A percentile compares a stretch with the other conserved stretches of the same genome.
Evolutionary conservation across 1,284 basidiomycete genomes (phyloP).

Genomic region (Marasmius oreades): DNA sequence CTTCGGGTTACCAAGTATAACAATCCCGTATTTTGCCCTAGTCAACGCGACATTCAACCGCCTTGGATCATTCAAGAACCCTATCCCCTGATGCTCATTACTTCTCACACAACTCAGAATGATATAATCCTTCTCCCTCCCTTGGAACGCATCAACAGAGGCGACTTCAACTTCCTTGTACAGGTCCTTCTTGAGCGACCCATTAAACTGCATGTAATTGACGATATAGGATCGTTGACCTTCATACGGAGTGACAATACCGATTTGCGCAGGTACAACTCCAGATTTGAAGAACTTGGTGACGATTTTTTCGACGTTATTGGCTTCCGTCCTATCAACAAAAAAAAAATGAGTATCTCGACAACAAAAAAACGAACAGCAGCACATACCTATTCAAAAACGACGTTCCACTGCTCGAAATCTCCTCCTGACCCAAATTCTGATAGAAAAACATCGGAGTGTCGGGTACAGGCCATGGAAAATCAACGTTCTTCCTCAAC

Average conservation of each 20-base stretch:
- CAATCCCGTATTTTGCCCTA: slow-evolving; percentile 95
- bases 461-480: slow-evolving; percentile 98
- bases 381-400: slow-evolving; percentile 83
- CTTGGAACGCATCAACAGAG: slow-evolving; percentile 98
- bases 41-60: slow-evolving; percentile 97
- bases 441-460: slow-evolving; percentile 99
- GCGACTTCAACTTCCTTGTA: slow-evolving; percentile 99
- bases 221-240: slow-evolving; percentile 99
- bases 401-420: slow-evolving; percentile 96
- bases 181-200: slow-evolving; percentile 95
- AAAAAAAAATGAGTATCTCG: slow-evolving; percentile 11
- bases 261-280: slow-evolving; percentile 93
- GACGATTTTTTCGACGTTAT: slow-evolving; percentile 99
- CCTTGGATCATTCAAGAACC: slow-evolving; percentile 97
- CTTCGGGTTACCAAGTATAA: slow-evolving; percentile 98
- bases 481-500: slow-evolving; percentile 95
- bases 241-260: slow-evolving; percentile 98
- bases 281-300: slow-evolving; percentile 99
- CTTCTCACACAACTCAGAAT: slow-evolving; percentile 98
- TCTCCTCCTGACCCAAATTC: slow-evolving; percentile 98
- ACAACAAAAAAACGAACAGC: slow-evolving; percentile 10
- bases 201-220: slow-evolving; percentile 99
- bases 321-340: slow-evolving; percentile 83
- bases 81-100: slow-evolving; percentile 99
- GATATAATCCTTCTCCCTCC: slow-evolving; percentile 99